Evolutionary conservation across 164 flowering plant genomes (phyloP), one percentile per base, ranked within the genome.

Genomic region (Piper longum): DNA sequence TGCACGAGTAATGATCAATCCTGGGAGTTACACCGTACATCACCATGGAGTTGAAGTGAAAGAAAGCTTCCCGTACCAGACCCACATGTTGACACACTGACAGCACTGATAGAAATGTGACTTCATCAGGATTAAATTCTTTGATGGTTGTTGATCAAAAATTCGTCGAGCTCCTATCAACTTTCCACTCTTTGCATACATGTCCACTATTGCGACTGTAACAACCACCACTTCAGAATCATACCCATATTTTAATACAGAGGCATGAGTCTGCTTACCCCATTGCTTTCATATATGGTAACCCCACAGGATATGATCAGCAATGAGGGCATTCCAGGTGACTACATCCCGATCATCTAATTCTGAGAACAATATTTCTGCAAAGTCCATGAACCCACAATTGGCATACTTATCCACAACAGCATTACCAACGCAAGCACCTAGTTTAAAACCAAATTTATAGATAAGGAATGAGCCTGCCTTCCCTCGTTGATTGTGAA

Each of bases 151-250:
- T 17, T 17, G 54, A 62, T 77, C 59, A 61, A 81, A 79, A 59
- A 66, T 63, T 58, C 56, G 70, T 41, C 61, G 59, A 43, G 82
- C 82, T 59, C 69, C 65, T 6, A 44, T 57, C 57, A 77, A 57
- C 54, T 73, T 70, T 67, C 82, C 81, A 56, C 83, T 72, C 41
- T 83, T 83, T 7, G 78, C 75, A 67, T 82, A 78, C 82, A 80
- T 82, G 69, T 80, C 84, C 4, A 79, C 43, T n/a, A 82, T 60
- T 41, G 70, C 72, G 13, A 76, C 78, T 64, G 77, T 81, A 52
- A 80, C 77, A 45, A 78, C 74, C 52, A 78, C 74, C 52, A 78
- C 74, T 65, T 69, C 67, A 7, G 73, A 56, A 65, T 70, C 72
- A 55, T 74, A 66, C 7, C 78, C 71, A 9, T 74, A 72, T 71